Base-by-base conservation (phyloP, 192 early-diverging fungal species). In the Coemansia asiatica region DNA sequence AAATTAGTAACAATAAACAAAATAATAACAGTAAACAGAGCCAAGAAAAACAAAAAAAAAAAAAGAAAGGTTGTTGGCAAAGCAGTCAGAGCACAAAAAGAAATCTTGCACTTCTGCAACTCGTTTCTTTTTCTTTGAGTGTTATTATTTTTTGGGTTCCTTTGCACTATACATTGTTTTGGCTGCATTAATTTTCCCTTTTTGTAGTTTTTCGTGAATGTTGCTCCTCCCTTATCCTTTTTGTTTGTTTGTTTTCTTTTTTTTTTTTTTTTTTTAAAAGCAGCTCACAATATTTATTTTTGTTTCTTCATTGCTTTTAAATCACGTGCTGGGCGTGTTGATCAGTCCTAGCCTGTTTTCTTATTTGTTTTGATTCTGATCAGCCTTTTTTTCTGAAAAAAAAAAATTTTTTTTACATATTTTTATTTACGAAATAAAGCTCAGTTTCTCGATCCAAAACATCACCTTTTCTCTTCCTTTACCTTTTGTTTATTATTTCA, bases 391-490 rank as follows among this genome's bases (percentile, higher is more conserved):
- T 8, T 18, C 6, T 6, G 22, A 53, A 13, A 53, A 16, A 53
- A 22, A 53, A 53, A 53, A 53, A 27, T 26, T 46, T 60, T 36
- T 36, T 46, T 60, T 44, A 2, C 15, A 22, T 51, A 23, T 21
- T 51, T 2, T 33, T 33, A 33, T 33, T 33, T 33, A n/a, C 8
- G 31, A 33, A 33, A 33, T 33, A 8, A 8, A 3, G 31, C 31
- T 33, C 31, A 6, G 31, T 33, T n/a, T n/a, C n/a, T n/a, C n/a
- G n/a, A n/a, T n/a, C n/a, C 31, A 33, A 33, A 33, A 33, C 31
- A 33, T 8, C 31, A 33, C 25, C 23, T 27, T 53, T 27, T 6
- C 50, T 53, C 22, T 23, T 26, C 19, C 25, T 22, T 22, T 22
- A 4, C 25, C 8, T 16, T 13, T 18, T 0, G 16, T 50, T 2